Base-by-base conservation (phyloP, 257 asterid genomes). In the Buddleja alternifolia region DNA sequence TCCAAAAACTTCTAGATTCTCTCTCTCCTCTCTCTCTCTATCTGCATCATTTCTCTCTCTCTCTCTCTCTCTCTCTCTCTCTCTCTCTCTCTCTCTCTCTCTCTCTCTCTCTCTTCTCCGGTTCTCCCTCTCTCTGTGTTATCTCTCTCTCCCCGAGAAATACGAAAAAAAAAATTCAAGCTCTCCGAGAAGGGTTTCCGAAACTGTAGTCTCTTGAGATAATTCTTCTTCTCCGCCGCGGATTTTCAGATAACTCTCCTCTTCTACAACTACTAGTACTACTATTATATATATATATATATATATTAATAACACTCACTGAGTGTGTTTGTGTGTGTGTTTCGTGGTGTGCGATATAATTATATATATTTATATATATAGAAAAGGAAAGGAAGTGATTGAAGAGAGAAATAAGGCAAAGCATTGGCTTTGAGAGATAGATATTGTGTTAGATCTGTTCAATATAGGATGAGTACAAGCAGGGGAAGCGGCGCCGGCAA, bases 401-500 rank as follows among this genome's bases (percentile, higher is more conserved):
- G 76, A 44, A 54, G 75, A 52, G 53, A 45, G 72, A 67, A 20
- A 9, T 57, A 62, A 70, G 73, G 73, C 36, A 53, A 63, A 70
- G 73, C 69, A 55, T 70, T 62, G 76, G 76, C 71, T 79, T 69
- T 71, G 70, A 66, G 68, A 42, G 52, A 16, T 54, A 41, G 23
- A 55, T 68, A 21, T 53, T 24, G 66, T 41, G 74, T n/a, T 80
- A 70, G 88, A 83, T 80, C 88, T 75, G 78, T 55, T 67, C 9
- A 46, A 14, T 76, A 20, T 61, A 70, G 67, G 81, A 84, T 81
- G 88, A 82, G 84, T 67, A 39, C 85, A 36, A 71, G 80, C 73
- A 79, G 80, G 76, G 82, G 80, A 70, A 78, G 74, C 79, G 78
- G 86, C 76, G 79, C 63, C 71, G 83, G 75, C 54, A 59, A 66